Conservation (phyloP, 1,139 yeast species). For the Kodamaea plutei region DNA sequence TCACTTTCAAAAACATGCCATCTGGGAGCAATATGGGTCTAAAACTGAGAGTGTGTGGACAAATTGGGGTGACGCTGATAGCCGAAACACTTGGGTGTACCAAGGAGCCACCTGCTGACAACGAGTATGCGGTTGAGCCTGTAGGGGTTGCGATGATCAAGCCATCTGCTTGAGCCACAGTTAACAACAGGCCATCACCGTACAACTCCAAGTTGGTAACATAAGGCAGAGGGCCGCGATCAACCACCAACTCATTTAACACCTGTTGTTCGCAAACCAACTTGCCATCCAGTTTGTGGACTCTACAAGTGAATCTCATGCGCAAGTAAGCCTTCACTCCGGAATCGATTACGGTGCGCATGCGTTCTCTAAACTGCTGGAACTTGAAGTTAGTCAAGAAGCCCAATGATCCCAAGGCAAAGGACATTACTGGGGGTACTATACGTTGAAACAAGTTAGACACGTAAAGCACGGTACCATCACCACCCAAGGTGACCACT, state of each 20-base stretch:
- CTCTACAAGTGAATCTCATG: conserved; percentile 76
- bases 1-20: conserved; percentile 72
- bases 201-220: conserved; percentile 78
- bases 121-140: conserved; percentile 86
- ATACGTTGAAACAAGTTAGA: conserved; percentile 73
- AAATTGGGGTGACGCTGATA: conserved; percentile 83
- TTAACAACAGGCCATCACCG: conserved; percentile 74
- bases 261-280: conserved; percentile 73
- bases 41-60: conserved; percentile 87
- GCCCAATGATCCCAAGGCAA: conserved; percentile 77
- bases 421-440: conserved; percentile 86
- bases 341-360: conserved; percentile 54
- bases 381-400: conserved; percentile 76
- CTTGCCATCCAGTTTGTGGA: conserved; percentile 53
- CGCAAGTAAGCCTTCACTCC: conserved; percentile 78
- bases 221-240: conserved; percentile 85
- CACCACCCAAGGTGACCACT: conserved; percentile 82
- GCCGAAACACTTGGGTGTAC: conserved; percentile 91
- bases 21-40: conserved; percentile 86
- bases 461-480: conserved; percentile 82
- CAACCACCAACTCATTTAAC: conserved; percentile 77
- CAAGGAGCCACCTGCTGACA: conserved; percentile 86
- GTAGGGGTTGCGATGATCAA: conserved; percentile 86
- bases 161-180: conserved; percentile 91
- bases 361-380: conserved; percentile 58